Conservation (phyloP, 305 asterid species). For the Nicotiana rustica region DNA sequence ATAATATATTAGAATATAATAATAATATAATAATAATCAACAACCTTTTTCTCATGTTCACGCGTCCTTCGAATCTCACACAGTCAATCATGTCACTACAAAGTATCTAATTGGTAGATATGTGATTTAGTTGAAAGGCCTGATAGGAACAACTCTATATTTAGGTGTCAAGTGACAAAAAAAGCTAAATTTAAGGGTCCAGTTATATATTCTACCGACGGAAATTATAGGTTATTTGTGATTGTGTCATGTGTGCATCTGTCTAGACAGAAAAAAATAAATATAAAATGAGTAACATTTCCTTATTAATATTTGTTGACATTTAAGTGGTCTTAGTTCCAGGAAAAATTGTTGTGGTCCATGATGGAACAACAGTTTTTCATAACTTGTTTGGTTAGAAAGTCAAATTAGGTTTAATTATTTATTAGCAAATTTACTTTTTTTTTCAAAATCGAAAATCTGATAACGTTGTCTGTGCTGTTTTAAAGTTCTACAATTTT, state of each 20-base stretch:
- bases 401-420: not conserved
- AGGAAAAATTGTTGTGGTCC: not conserved
- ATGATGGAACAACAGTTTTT: not conserved
- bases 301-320: not conserved
- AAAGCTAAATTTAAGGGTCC: no score
- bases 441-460: not conserved
- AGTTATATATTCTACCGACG: no score
- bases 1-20: no score
- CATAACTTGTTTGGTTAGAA: not conserved
- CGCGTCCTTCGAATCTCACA: no score
- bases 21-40: no score
- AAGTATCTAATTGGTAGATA: no score
- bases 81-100: no score
- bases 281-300: not conserved
- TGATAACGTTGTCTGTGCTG: not conserved
- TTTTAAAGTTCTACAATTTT: not conserved
- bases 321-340: not conserved
- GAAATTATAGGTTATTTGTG: not conserved
- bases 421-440: not conserved
- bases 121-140: no score
- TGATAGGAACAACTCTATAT: no score
- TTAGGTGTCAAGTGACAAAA: no score
- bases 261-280: not conserved
- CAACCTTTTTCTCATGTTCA: no score
- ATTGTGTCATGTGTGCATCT: not conserved